Base-by-base conservation (phyloP, 495 filamentous ascomycete species). In the Neurospora discreta region DNA sequence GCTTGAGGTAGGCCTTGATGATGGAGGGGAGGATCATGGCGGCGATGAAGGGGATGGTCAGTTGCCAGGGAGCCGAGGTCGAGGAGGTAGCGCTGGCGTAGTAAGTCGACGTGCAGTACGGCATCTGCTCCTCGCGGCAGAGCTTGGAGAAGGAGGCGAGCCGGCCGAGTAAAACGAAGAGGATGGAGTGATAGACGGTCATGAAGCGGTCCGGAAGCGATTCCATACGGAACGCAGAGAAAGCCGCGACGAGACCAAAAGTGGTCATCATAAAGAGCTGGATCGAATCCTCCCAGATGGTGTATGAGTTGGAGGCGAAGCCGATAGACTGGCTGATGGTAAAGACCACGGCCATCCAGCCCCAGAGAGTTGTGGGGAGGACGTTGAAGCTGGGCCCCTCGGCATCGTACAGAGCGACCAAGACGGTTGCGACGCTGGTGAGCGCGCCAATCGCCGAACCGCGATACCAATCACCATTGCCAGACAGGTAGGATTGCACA, bases 111-210 rank as follows among this genome's bases (percentile, higher is more conserved):
- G 87, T 89, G 85, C 95, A 99, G 82, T 90, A 93, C 1, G 96
- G 95, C 93, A 98, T 97, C 80, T 98, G 95, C 79, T 99, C 95
- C 79, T 99, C 95, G 70, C 95, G 91, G 78, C 95, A 99, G 39
- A 98, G 89, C 72, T 93, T 92, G 26, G 96, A 98, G 73, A 97
- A 88, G 15, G 93, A 96, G 4, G 94, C 91, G 7, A 96, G 11
- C 41, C 95, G 89, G 67, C 90, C 91, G n/a, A 97, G 85, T 39
- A 92, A 77, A 71, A 95, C 85, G 79, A 99, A 98, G 5, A 93
- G 80, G 60, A 93, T 77, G 0, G 95, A 95, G 79, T 99, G 93
- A 73, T 92, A 93, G 5, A 91, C 84, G 70, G 92, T 93, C 3
- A 97, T 76, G 38, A 89, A 85, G 69, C 92, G 87, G 75, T 95